Conservation (phyloP, 352 stramenopile genomes). For the Globisporangium splendens region DNA sequence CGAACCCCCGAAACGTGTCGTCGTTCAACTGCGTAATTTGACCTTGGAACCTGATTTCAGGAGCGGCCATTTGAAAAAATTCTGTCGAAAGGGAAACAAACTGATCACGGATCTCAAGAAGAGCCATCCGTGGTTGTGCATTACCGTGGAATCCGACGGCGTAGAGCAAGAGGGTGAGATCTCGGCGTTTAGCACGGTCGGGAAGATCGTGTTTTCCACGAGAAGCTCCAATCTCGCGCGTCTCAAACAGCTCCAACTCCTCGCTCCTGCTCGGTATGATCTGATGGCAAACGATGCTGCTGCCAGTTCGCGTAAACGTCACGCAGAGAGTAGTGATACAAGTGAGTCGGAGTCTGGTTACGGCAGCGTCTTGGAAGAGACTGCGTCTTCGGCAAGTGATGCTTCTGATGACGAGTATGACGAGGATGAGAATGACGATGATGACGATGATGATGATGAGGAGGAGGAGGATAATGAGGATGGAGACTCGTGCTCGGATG, state of each 20-base stretch:
- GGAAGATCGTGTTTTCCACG: conserved; percentile 3
- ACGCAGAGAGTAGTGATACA: neutral
- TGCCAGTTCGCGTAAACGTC: neutral
- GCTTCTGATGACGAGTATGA: too few species aligned
- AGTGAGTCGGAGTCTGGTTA: conserved; percentile 6
- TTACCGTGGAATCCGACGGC: conserved; percentile 8
- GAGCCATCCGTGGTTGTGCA: conserved; percentile 3
- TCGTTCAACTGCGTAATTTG: conserved; percentile 8
- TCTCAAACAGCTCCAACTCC: conserved; percentile 3
- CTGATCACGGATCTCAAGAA: conserved; percentile 1
- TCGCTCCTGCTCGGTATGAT: neutral
- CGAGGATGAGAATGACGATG: too few species aligned
- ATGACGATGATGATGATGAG: too few species aligned
- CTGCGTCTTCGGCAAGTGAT: neutral
- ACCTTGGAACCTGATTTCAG: conserved; percentile 8
- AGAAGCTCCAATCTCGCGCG: conserved; percentile 1
- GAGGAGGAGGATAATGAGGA: neutral
- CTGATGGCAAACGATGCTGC: neutral
- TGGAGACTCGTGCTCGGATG: neutral
- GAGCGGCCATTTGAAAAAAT: conserved; percentile 6
- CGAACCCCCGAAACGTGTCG: neutral
- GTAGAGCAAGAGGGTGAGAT: conserved; percentile 6
- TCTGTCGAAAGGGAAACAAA: conserved; percentile 10
- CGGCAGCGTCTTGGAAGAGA: conserved; percentile 5
- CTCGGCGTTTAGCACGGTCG: conserved; percentile 13